These are phyloP conservation scores for Aspergillaceae sp. DNA, from an alignment of 2,329 filamentous ascomycete species.

Conservation along the genomic window DNA sequence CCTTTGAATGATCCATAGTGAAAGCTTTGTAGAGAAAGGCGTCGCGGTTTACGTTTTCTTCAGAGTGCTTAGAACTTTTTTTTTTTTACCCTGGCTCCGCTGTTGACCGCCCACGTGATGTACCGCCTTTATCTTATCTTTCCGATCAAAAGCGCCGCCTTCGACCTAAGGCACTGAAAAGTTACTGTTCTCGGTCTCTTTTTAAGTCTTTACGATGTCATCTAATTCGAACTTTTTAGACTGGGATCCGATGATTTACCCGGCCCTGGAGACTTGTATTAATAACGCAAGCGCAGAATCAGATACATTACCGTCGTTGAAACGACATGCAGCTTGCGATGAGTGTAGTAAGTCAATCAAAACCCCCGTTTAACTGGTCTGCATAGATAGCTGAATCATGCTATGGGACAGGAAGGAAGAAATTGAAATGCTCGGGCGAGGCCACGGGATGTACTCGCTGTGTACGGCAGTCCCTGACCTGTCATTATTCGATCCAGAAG, in stretches of 20 bases:
- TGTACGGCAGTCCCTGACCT: slow-evolving; percentile 32
- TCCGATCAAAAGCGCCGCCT: slow-evolving; percentile 1
- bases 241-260: slow-evolving; percentile 5
- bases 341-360: slow-evolving; percentile 36
- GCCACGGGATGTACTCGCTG: slow-evolving; percentile 36
- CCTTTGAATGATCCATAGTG: slow-evolving; percentile 28
- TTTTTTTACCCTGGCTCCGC: slow-evolving; percentile 13
- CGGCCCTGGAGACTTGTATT: slow-evolving; percentile 3
- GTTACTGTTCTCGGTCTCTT: too few relatives aligned
- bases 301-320: slow-evolving; percentile 18
- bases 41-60: neutral
- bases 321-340: slow-evolving; percentile 41
- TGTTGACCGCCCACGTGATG: slow-evolving; percentile 31
- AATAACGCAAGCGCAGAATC: slow-evolving; percentile 3
- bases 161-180: too few relatives aligned
- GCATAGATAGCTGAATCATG: neutral
- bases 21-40: slow-evolving; percentile 1
- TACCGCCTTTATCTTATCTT: slow-evolving; percentile 21
- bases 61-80: slow-evolving; percentile 14
- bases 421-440: slow-evolving; percentile 42
- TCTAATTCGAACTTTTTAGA: slow-evolving; percentile 6
- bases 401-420: slow-evolving; percentile 33
- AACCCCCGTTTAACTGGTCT: neutral
- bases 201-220: slow-evolving; percentile 4
- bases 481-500: slow-evolving; percentile 41